These are phyloP conservation scores for Trametes punicea DNA, from an alignment of 768 basidiomycete genomes.

Conservation along the genomic window DNA sequence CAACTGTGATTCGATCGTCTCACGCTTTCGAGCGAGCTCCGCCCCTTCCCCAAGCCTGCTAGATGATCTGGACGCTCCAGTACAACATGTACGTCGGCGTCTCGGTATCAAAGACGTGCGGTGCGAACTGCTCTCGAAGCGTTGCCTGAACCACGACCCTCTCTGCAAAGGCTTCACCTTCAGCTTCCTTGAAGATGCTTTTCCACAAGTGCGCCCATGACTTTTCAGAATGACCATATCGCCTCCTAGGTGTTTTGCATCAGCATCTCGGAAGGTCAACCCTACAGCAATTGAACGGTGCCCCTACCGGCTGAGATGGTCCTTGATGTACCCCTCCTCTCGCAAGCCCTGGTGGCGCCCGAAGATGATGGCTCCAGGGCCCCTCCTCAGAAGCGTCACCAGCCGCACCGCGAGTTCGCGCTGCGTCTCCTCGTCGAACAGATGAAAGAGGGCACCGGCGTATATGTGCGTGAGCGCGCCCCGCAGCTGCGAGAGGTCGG, in stretches of 20 bases:
- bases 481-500: constrained; percentile 24
- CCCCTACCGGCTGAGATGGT: constrained; percentile 25
- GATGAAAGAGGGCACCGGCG: constrained; percentile 34
- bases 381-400: constrained; percentile 23
- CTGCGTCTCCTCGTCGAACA: constrained; percentile 35
- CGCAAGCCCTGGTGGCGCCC: constrained; percentile 31
- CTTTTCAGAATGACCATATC: constrained; percentile 31
- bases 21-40: too few species aligned
- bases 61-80: constrained; percentile 29
- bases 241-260: constrained; percentile 15
- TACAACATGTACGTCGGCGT: constrained; percentile 22
- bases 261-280: neutral
- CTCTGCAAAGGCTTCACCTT: constrained; percentile 24
- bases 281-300: neutral
- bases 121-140: constrained; percentile 16
- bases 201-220: constrained; percentile 33
- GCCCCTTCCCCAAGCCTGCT: neutral
- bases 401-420: constrained; percentile 31
- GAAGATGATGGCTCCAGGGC: constrained; percentile 30
- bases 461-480: constrained; percentile 30
- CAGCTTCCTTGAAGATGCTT: constrained; percentile 24
- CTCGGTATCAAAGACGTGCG: neutral
- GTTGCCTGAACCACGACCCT: constrained; percentile 22
- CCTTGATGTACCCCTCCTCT: constrained; percentile 28
- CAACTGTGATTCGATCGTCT: too few species aligned